Evolutionary conservation across 495 filamentous ascomycete species (phyloP).

Genomic region (Aspergillus asperescens): DNA sequence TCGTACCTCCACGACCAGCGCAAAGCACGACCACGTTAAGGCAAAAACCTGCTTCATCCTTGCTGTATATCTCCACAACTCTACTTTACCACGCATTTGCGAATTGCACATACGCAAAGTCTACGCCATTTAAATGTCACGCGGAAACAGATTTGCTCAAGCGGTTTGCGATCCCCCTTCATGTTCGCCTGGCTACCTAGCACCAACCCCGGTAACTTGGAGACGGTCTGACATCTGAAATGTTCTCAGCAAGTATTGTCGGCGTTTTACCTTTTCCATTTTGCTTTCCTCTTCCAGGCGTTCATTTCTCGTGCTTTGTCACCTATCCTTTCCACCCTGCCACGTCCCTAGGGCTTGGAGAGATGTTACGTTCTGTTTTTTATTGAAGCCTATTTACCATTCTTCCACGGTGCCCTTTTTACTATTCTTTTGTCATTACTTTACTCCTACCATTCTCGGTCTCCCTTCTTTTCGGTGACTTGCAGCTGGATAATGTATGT

Average conservation of each 20-base stretch:
- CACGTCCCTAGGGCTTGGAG: constrained; percentile 40
- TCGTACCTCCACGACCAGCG: constrained; percentile 28
- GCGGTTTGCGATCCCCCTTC: constrained; percentile 1
- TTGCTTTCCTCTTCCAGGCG: constrained; percentile 17
- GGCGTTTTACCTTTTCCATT: constrained; percentile 21
- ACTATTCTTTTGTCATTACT: constrained; percentile 21
- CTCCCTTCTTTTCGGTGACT: constrained; percentile 29
- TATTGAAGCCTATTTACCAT: constrained; percentile 15
- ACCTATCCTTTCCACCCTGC: constrained; percentile 34
- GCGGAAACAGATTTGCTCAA: constrained; percentile 5
- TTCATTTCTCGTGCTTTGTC: constrained; percentile 29
- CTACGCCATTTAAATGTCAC: constrained; percentile 14
- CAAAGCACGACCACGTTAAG: constrained; percentile 36
- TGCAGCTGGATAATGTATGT: constrained; percentile 47
- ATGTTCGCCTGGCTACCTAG: constrained; percentile 5
- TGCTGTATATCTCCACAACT: constrained; percentile 24
- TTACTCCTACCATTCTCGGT: constrained; percentile 26
- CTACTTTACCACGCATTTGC: constrained; percentile 19
- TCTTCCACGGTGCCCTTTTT: constrained; percentile 8
- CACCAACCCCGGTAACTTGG: too few species aligned
- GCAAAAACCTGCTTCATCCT: constrained; percentile 26
- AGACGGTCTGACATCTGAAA: constrained; percentile 13
- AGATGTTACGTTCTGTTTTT: constrained; percentile 23
- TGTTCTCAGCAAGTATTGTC: constrained; percentile 33
- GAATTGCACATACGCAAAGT: constrained; percentile 37